Evolutionary conservation across 2,329 filamentous ascomycete species (phyloP), one percentile per base, ranked within the genome.

Genomic region (Fusarium fujikuroi): DNA sequence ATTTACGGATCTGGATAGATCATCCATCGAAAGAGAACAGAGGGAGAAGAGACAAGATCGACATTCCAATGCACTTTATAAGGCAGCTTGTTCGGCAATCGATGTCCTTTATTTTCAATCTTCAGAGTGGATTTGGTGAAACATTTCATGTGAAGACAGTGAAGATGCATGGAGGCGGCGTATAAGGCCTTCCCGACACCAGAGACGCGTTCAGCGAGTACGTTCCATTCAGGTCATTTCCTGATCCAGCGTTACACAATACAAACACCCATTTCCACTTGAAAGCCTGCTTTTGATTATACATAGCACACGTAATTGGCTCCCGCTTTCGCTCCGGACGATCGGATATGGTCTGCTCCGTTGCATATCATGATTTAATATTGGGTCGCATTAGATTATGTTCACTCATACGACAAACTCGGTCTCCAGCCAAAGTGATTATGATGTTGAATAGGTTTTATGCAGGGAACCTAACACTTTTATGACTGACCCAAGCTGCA

Each of bases 381-480:
- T 12, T 25, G 8, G 9, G 14, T 10, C 9, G 4, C 28, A n/a
- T 32, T 1, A 14, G 12, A 7, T 2, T 19, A 30, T 4, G 9
- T 16, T 47, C 19, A 18, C 14, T 9, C 6, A 11, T 4, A 37
- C n/a, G 49, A 37, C 18, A 10, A 3, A 4, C 9, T 9, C 7
- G n/a, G n/a, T n/a, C n/a, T n/a, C n/a, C n/a, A n/a, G n/a, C n/a
- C n/a, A n/a, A n/a, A n/a, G n/a, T n/a, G n/a, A n/a, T n/a, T n/a
- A n/a, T n/a, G n/a, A n/a, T n/a, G n/a, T n/a, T n/a, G n/a, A n/a
- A n/a, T n/a, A n/a, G n/a, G n/a, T n/a, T n/a, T n/a, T n/a, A n/a
- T n/a, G n/a, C n/a, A n/a, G 3, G 2, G 1, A 11, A 9, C 9
- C 15, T 5, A 9, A 9, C 19, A 1, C 4, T 25, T 16, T 25